Evolutionary conservation across 148 eudicot genomes (phyloP).

Genomic region (Polygonum maritimum): DNA sequence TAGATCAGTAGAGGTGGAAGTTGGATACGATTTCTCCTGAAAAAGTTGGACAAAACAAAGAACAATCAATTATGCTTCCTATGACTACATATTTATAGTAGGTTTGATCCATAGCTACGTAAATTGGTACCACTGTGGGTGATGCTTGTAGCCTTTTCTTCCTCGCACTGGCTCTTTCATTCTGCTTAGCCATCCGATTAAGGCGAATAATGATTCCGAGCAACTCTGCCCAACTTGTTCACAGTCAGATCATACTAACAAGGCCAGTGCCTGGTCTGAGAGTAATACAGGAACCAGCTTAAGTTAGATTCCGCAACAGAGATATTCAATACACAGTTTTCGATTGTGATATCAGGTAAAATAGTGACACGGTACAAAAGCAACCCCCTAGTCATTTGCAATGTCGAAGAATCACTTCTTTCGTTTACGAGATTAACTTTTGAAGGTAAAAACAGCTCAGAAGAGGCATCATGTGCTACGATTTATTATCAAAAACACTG

Average conservation of each 20-base stretch:
- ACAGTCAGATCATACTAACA: not conserved
- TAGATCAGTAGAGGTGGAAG: conserved; percentile 25
- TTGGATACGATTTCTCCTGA: conserved; percentile 31
- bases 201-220: conserved; percentile 12
- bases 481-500: not conserved
- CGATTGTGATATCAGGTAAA: not conserved
- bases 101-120: not conserved
- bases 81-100: not conserved
- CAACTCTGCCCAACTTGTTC: conserved; percentile 23
- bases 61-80: not conserved
- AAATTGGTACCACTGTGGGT: conserved; percentile 46
- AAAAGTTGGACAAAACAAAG: not conserved
- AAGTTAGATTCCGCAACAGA: not conserved
- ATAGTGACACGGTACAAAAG: not conserved
- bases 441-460: not conserved
- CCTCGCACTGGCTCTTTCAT: conserved; percentile 29
- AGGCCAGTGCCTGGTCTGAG: not conserved
- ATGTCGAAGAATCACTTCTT: not conserved
- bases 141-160: conserved; percentile 59
- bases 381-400: not conserved
- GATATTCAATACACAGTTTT: not conserved
- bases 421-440: not conserved
- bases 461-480: not conserved
- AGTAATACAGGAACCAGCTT: not conserved
- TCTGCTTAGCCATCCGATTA: conserved; percentile 31